phyloP scores from a whole-genome alignment of 176 grass and related monocot genomes.

The Oryza longistaminata region DNA sequence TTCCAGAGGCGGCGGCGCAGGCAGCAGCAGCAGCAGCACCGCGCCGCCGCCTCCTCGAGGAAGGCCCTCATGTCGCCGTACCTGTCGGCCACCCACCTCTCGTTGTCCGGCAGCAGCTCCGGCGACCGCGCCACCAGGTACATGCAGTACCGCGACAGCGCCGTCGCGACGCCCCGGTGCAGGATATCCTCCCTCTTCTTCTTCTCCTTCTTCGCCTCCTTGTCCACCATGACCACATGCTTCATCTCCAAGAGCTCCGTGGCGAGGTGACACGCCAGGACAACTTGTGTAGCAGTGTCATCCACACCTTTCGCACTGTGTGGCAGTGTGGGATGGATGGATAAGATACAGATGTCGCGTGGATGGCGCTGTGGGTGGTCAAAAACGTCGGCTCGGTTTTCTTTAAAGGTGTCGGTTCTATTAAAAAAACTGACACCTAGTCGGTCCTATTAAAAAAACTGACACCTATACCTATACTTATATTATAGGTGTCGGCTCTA shows the following conservation, averaged over 20 bases:
- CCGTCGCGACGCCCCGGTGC: neutral
- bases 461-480: too few species aligned
- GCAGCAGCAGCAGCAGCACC: neutral
- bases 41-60: neutral
- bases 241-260: neutral
- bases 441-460: too few species aligned
- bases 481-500: too few species aligned
- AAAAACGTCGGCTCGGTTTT: too few species aligned
- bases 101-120: constrained; percentile 20
- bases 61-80: neutral
- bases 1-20: neutral
- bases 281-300: neutral
- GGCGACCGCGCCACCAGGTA: neutral
- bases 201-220: neutral
- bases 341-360: too few species aligned
- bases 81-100: neutral
- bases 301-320: neutral
- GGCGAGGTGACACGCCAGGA: constrained; percentile 21
- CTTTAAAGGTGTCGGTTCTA: too few species aligned
- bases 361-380: too few species aligned
- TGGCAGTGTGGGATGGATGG: too few species aligned
- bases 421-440: too few species aligned
- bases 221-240: neutral
- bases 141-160: constrained; percentile 33
- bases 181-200: too few species aligned